Evolutionary conservation across 768 basidiomycete species (phyloP), one percentile per base, ranked within the genome.

Genomic region (Pulveroboletus sp.): DNA sequence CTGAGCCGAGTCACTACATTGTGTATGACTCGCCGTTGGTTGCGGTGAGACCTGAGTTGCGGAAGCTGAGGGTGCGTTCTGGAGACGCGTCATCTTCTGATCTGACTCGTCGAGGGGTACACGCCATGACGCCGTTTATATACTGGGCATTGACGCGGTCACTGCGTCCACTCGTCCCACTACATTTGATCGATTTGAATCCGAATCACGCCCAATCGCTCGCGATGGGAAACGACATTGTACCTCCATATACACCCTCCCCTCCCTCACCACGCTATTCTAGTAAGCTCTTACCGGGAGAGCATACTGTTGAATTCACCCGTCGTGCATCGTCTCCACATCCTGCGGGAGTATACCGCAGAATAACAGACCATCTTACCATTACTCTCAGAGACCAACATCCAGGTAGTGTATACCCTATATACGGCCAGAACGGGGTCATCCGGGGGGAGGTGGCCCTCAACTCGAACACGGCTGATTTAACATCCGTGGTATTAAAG

Each of bases 261-360:
- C 61, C 66, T 0, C 75, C 79, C 11, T 72, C 76, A 1, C 84
- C 85, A 0, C 53, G 59, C 0, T 87, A 87, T 60, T 80, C 85
- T 39, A 72, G 56, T 27, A 69, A 74, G 38, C 81, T 75, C 43
- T 62, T 70, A 2, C 67, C 64, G 9, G 78, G 75, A 38, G 85
- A 87, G 55, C 69, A 67, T 47, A 69, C 70, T 3, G 69, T 86
- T 2, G 75, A 78, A 32, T 72, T 70, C 39, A 75, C 75, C 3
- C 78, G 42, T 16, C 49, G 49, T 14, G 21, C 20, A 21, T 24
- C 41, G 4, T 43, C 54, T 6, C 56, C 31, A 43, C 19, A 40
- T 34, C 50, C 34, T 11, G 47, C 36, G 1, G 62, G 59, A 14
- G 53, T 57, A 40, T 68, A 62, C 43, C 64, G 59, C 44, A 61